phyloP scores from a whole-genome alignment of 495 filamentous ascomycete genomes.

The Podospora anserina region DNA sequence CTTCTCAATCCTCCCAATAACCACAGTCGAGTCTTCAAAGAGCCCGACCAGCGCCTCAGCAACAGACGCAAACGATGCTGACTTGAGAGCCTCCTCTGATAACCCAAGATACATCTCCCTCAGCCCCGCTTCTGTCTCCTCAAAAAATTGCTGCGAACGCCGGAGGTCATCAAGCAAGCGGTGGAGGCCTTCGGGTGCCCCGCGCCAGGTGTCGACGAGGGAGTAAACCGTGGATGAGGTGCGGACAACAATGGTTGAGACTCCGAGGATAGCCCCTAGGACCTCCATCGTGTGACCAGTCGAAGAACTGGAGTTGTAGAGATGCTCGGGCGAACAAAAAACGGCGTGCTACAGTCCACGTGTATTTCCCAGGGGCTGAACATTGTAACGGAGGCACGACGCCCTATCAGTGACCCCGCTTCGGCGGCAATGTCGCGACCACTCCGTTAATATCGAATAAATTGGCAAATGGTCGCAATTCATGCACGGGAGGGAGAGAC shows the following conservation, averaged over 20 bases:
- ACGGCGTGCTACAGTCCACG: no score
- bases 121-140: not conserved
- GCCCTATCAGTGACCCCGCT: no score
- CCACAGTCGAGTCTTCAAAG: not conserved
- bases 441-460: no score
- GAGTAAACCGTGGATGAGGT: not conserved
- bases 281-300: not conserved
- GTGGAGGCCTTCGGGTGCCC: not conserved
- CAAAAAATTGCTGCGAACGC: not conserved
- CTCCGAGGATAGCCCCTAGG: not conserved
- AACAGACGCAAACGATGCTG: not conserved
- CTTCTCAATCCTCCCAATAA: not conserved
- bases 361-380: no score
- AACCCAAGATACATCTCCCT: not conserved
- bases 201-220: not conserved
- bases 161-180: not conserved
- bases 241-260: not conserved
- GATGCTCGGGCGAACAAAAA: no score
- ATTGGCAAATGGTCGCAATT: no score
- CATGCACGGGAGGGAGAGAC: no score
- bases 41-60: not conserved
- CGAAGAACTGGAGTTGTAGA: no score
- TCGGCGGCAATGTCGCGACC: no score
- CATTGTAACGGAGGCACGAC: no score
- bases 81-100: not conserved